Conservation (phyloP, 352 stramenopile genomes). For the Phytophthora agathidicida region DNA sequence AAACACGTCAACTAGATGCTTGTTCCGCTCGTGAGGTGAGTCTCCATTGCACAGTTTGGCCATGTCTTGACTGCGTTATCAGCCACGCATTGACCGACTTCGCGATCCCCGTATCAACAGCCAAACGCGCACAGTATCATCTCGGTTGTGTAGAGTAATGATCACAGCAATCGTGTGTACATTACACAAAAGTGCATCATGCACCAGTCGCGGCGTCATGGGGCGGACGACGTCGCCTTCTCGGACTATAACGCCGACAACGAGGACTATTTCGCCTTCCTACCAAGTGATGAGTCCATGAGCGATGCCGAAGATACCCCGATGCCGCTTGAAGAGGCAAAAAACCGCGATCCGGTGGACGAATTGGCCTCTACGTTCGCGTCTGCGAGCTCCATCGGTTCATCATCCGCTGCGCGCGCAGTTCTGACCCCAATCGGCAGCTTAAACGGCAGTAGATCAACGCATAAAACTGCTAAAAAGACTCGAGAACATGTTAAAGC, state of each 20-base stretch:
- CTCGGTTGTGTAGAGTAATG: conserved; percentile 8
- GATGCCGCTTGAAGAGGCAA: not conserved
- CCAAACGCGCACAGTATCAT: not conserved
- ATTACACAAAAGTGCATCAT: conserved; percentile 10
- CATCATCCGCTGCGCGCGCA: conserved; percentile 11
- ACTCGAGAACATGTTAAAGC: not conserved
- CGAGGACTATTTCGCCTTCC: conserved; percentile 68
- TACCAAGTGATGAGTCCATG: conserved; percentile 66
- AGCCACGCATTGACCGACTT: no score
- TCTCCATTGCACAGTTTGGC: no score
- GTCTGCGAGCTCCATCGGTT: conserved; percentile 24
- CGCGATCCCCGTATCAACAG: no score
- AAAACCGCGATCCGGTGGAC: conserved; percentile 27
- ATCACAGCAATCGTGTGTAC: not conserved
- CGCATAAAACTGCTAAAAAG: not conserved
- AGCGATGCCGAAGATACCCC: conserved; percentile 37
- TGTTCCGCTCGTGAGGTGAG: no score
- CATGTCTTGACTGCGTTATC: no score
- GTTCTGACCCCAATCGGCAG: conserved; percentile 38
- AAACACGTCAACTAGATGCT: conserved; percentile 11
- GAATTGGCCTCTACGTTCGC: conserved; percentile 34
- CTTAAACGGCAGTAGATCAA: conserved; percentile 13
- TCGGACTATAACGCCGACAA: conserved; percentile 30
- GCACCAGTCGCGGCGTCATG: conserved; percentile 10
- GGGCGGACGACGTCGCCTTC: conserved; percentile 26